Base-by-base conservation (phyloP, 805 yeast genomes). In the Hanseniaspora occidentalis region DNA sequence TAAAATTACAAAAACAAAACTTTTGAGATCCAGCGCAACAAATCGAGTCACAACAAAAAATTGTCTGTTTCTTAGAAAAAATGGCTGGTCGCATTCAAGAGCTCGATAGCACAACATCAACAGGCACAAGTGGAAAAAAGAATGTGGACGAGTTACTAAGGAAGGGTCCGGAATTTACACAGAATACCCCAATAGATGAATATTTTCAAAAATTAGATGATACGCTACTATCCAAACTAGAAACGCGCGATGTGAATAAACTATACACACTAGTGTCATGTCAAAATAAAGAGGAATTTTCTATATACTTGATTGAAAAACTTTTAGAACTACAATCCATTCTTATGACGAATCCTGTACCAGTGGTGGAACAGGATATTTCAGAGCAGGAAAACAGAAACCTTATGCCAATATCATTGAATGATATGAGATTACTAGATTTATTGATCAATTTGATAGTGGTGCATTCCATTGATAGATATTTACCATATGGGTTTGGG, bases 381-480 rank as follows among this genome's bases (percentile, higher is more conserved):
- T 5, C 18, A 4, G 31, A 35, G 18, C 26, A 40, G 2, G 55
- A 50, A 6, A 51, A 47, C 24, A 25, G 44, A 2, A 45, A 52
- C 20, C 43, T 65, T 35, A 46, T 82, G 9, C 65, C 80, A 7
- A 78, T 89, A 13, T 84, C 96, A 0, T 65, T 89, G 8, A 86
- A 84, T 50, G 97, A 92, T 55, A 77, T 89, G 70, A 81, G 77
- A 53, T 70, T 74, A 3, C 71, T 92, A 42, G 79, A 81, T 26
- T 71, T 67, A 18, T 53, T 89, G 35, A 57, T 81, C 16, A 80
- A 78, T 46, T 43, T 80, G 9, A 64, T 88, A 2, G 73, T 86
- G 0, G 58, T 80, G 1, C 79, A 77, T 47, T 88, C 94, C 0
- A 66, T 89, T 0, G 80, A 79, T 48, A 74, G 86, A 0, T 71